Base-by-base conservation (phyloP, 768 basidiomycete genomes). In the Termitomyces sp. region DNA sequence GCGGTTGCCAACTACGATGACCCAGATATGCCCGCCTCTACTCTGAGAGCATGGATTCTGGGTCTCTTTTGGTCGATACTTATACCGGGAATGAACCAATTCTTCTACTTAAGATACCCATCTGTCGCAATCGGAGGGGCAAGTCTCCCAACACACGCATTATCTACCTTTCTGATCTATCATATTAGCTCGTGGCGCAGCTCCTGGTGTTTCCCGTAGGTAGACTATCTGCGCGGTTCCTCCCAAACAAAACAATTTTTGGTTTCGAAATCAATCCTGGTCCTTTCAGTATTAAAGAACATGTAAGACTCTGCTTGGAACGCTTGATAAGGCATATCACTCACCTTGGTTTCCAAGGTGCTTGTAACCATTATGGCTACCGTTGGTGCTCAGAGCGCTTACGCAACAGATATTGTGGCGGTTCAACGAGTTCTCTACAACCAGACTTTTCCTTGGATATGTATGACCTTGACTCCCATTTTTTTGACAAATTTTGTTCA, bases 1-100 rank as follows among this genome's bases (percentile, higher is more conserved):
- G 87, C 88, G 7, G 88, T 90, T 9, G 82, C 85, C 20, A 88
- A 87, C 68, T 83, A 81, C 33, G 88, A 90, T 64, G 88, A 90
- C 66, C 79, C 79, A 4, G 70, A 70, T 36, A 87, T 88, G 73
- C 86, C 86, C 1, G 78, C 74, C 5, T 78, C 77, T 33, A 81
- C 81, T 36, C 39, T 92, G 24, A 82, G 85, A 49, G 77, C 81
- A 5, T 87, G 85, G 84, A 70, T 80, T 0, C 71, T 87, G 44
- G 86, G 86, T 64, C 59, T 84, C 2, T 24, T 69, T 0, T 85
- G 81, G 78, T 75, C 85, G 0, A 71, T 86, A 61, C 22, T 91
- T 51, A 76, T 90, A 22, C 78, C 88, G 0, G 86, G 88, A 44
- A 75, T 90, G 75, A 90, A 90, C 70, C 88, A 89, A 64, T 90